These are phyloP conservation scores for Torulaspora globosa DNA, from an alignment of 1,139 yeast species.

Conservation along the genomic window DNA sequence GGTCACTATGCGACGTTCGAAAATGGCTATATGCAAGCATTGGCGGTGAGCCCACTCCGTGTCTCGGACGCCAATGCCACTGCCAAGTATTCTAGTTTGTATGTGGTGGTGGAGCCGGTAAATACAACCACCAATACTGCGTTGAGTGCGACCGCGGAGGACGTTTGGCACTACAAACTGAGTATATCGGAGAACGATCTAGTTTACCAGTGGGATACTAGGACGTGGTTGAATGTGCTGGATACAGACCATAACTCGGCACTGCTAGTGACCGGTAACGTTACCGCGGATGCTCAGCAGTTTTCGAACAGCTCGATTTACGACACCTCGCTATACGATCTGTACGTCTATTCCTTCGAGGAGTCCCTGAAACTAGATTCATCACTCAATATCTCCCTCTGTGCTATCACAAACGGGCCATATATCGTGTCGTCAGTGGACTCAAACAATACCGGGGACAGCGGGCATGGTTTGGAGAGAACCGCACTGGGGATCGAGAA, in stretches of 20 bases:
- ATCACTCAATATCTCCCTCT: conserved; percentile 57
- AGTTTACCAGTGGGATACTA: conserved; percentile 65
- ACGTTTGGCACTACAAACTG: conserved; percentile 56
- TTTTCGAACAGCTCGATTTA: conserved; percentile 35
- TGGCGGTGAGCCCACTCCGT: conserved; percentile 44
- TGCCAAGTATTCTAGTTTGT: conserved; percentile 38
- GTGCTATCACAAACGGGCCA: conserved; percentile 55
- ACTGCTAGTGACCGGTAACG: conserved; percentile 61
- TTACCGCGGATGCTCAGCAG: conserved; percentile 37
- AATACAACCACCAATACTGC: conserved; percentile 38
- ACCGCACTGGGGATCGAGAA: conserved; percentile 30
- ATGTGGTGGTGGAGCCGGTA: conserved; percentile 40
- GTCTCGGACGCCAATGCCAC: conserved; percentile 20
- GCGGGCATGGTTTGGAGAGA: conserved; percentile 13
- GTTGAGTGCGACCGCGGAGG: conserved; percentile 37
- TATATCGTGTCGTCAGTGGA: conserved; percentile 39
- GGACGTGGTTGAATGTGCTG: conserved; percentile 55
- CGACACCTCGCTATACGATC: conserved; percentile 37
- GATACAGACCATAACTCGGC: conserved; percentile 75
- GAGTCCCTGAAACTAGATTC: conserved; percentile 40
- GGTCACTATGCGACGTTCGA: conserved; percentile 36
- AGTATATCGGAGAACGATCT: conserved; percentile 66
- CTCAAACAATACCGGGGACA: conserved; percentile 10
- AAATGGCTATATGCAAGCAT: conserved; percentile 54
- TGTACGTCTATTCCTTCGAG: conserved; percentile 48